Percentiles rank a stretch among this genome's conserved stretches.
Evolutionary conservation across 2,329 filamentous ascomycete genomes (phyloP).

Genomic region (Cercospora sojina): DNA sequence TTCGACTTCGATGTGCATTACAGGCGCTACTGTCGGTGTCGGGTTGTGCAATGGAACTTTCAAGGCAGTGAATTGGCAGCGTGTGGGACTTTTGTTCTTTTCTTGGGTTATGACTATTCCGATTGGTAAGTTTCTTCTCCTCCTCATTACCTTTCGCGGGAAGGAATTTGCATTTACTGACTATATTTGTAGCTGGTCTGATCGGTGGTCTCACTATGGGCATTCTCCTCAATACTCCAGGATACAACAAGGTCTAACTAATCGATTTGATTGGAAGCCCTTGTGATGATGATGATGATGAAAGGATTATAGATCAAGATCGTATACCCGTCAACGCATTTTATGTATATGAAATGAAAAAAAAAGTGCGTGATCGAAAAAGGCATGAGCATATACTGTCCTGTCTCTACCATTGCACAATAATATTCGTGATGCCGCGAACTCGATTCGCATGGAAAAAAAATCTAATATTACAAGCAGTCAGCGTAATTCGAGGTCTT

Average conservation of each 20-base stretch:
- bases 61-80: slow-evolving; percentile 60
- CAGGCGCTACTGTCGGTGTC: slow-evolving; percentile 59
- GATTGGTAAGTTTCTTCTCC: slow-evolving; percentile 41
- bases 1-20: slow-evolving; percentile 63
- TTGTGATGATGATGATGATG: not conserved
- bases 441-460: no score
- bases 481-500: no score
- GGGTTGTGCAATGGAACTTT: slow-evolving; percentile 58
- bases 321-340: not conserved
- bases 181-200: slow-evolving; percentile 41
- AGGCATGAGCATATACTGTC: no score
- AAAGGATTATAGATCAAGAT: not conserved
- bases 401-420: no score
- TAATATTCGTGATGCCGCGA: no score
- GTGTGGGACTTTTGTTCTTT: slow-evolving; percentile 59
- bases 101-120: slow-evolving; percentile 61
- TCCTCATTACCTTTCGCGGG: slow-evolving; percentile 28
- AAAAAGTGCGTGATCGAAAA: no score
- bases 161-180: not conserved
- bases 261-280: not conserved
- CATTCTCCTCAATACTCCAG: slow-evolving; percentile 40
- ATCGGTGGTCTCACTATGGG: slow-evolving; percentile 56
- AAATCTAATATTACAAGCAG: no score
- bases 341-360: no score
- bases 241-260: slow-evolving; percentile 1